Evolutionary conservation across 78 protist species (phyloP), one percentile per base, ranked within the genome.

Genomic region (Cavenderia fasciculata): DNA sequence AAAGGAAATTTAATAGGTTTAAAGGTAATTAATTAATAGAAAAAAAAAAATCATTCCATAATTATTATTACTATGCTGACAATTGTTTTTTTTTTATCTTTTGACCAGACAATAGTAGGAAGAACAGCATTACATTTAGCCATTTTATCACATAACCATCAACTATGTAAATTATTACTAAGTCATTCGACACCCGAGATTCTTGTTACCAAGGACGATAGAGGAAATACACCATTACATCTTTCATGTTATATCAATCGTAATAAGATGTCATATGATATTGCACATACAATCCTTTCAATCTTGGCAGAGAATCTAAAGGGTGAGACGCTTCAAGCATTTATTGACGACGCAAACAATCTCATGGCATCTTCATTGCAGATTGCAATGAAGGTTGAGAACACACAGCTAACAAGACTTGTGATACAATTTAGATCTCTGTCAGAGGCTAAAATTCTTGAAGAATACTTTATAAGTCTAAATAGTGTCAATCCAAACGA

Each of bases 71-170:
- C 40, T 38, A 38, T 63, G 16, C 40, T 21, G 16, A 19, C 1
- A 8, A 21, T 11, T 43, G 14, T 16, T 23, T 65, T 23, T 19
- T n/a, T n/a, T 12, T 65, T 23, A 23, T 43, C 11, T 43, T 59
- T 23, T 57, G 25, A 7, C 34, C 27, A 74, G 62, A 77, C 87
- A 41, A 38, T 4, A 0, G 40, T 16, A 47, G 23, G 49, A 25
- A 73, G 63, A 65, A 77, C 87, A 46, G 66, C 87, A 61, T 51
- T 77, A 65, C 87, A 77, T 65, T 25, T 77, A 51, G 68, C 87
- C 21, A 29, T 77, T 4, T 27, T 61, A 25, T 21, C 34, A 12
- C 8, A 33, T n/a, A 47, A 43, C 38, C 12, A 23, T 14, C 27
- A 27, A 6, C 44, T 63, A 40, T 77, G 47, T 25, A 77, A 63